Evolutionary conservation across 2,329 filamentous ascomycete species (phyloP).

Genomic region (Talaromyces sp.): DNA sequence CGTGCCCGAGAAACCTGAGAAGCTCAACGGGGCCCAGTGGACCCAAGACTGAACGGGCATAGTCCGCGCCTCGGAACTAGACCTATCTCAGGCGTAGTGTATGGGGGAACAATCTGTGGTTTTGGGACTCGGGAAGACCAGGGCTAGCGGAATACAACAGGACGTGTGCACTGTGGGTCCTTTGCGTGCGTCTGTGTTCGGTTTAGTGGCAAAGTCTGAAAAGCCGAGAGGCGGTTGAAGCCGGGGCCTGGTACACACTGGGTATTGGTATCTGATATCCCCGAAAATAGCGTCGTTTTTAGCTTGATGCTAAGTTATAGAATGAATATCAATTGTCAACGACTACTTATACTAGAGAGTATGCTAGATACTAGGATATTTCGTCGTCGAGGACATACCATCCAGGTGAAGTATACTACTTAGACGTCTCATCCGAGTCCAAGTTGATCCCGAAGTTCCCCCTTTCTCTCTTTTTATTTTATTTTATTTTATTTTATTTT

Average conservation of each 20-base stretch:
- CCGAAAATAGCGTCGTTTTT: neutral
- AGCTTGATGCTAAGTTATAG: too few relatives aligned
- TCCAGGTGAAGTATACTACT: too few relatives aligned
- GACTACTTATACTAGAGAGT: too few relatives aligned
- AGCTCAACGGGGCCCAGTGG: conserved; percentile 14
- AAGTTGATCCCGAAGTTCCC: too few relatives aligned
- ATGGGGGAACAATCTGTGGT: conserved; percentile 27
- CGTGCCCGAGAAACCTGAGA: conserved; percentile 39
- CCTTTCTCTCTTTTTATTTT: too few relatives aligned
- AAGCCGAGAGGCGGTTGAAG: conserved; percentile 7
- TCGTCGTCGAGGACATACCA: too few relatives aligned
- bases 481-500: neutral
- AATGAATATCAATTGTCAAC: too few relatives aligned
- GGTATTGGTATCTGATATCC: neutral
- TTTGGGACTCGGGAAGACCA: conserved; percentile 33
- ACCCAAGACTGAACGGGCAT: conserved; percentile 8
- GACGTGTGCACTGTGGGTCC: neutral
- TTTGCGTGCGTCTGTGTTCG: neutral
- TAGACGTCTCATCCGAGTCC: too few relatives aligned
- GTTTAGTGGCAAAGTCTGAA: conserved; percentile 3
- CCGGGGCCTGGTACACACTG: neutral
- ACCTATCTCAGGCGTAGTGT: conserved; percentile 33
- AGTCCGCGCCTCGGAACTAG: conserved; percentile 31
- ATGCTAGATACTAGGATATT: too few relatives aligned
- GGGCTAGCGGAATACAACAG: conserved; percentile 26